Evolutionary conservation across 106 monocot genomes (phyloP).

Genomic region (Chionographis japonica): DNA sequence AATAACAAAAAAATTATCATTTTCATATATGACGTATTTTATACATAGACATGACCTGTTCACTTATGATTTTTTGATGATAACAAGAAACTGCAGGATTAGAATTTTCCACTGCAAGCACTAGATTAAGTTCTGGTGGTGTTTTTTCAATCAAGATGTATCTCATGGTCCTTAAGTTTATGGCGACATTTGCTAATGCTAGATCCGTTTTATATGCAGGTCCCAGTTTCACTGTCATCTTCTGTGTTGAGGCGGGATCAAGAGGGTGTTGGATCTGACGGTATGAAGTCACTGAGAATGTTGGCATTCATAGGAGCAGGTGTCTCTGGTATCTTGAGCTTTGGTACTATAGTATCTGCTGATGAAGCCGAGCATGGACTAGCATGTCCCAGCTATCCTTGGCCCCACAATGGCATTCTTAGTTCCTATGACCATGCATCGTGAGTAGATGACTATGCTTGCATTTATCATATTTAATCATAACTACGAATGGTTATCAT

Average conservation of each 20-base stretch:
- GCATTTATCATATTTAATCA: neutral
- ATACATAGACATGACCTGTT: no score
- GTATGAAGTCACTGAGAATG: slow-evolving; percentile 46
- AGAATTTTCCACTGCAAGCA: no score
- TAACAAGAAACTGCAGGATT: no score
- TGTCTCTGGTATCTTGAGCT: slow-evolving; percentile 50
- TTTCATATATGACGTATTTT: no score
- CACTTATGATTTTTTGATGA: no score
- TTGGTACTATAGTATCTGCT: slow-evolving; percentile 50
- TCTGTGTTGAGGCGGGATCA: slow-evolving; percentile 34
- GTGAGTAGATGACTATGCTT: slow-evolving; percentile 18
- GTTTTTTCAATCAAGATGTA: no score
- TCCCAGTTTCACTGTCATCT: slow-evolving; percentile 32
- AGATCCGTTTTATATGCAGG: slow-evolving; percentile 11
- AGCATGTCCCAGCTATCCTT: slow-evolving; percentile 43
- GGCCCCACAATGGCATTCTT: slow-evolving; percentile 47
- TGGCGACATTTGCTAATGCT: no score
- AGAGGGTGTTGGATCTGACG: slow-evolving; percentile 39
- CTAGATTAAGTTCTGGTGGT: no score
- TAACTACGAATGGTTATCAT: neutral
- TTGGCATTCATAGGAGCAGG: slow-evolving; percentile 64
- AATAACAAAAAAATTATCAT: no score
- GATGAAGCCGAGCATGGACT: slow-evolving; percentile 52
- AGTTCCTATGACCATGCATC: slow-evolving; percentile 55
- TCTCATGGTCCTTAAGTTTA: no score